Evolutionary conservation across 805 yeast species (phyloP).

Genomic region (Clavispora vitiphila): DNA sequence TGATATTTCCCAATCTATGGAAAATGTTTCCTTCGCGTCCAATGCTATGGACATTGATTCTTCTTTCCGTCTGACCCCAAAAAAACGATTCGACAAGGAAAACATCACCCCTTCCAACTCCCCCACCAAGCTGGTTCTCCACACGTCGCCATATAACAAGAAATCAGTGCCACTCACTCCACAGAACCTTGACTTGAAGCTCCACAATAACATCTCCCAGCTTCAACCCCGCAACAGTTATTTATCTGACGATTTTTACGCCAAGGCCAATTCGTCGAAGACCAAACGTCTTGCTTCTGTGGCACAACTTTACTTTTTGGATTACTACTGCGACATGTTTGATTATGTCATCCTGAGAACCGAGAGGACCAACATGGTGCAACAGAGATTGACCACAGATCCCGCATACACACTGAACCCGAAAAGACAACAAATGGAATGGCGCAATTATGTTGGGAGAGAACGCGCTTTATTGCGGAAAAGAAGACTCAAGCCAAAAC

Average conservation of each 20-base stretch:
- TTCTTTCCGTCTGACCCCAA: conserved; percentile 28
- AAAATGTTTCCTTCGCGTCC: conserved; percentile 34
- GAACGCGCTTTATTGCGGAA: conserved; percentile 83
- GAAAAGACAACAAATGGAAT: conserved; percentile 40
- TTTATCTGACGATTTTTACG: conserved; percentile 43
- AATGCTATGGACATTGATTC: conserved; percentile 39
- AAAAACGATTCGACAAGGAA: conserved; percentile 12
- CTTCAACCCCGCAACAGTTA: conserved; percentile 27
- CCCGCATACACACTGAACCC: conserved; percentile 36
- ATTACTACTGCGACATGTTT: conserved; percentile 93
- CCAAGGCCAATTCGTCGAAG: conserved; percentile 63
- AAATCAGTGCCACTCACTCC: conserved; percentile 6
- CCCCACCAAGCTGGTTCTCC: conserved; percentile 25
- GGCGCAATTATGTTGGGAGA: conserved; percentile 77
- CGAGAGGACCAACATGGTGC: conserved; percentile 71
- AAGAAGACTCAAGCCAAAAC: conserved; percentile 86
- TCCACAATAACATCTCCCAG: conserved; percentile 28
- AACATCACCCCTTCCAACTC: conserved; percentile 28
- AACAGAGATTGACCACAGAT: conserved; percentile 49
- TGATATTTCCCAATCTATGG: conserved; percentile 39
- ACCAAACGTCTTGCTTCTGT: conserved; percentile 85
- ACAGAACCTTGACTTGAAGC: conserved; percentile 15
- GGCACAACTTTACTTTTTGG: conserved; percentile 89
- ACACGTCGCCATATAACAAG: conserved; percentile 18
- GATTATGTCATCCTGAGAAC: conserved; percentile 86